Evolutionary conservation across 495 filamentous ascomycete species (phyloP).

Genomic region (Arthonia radiata): DNA sequence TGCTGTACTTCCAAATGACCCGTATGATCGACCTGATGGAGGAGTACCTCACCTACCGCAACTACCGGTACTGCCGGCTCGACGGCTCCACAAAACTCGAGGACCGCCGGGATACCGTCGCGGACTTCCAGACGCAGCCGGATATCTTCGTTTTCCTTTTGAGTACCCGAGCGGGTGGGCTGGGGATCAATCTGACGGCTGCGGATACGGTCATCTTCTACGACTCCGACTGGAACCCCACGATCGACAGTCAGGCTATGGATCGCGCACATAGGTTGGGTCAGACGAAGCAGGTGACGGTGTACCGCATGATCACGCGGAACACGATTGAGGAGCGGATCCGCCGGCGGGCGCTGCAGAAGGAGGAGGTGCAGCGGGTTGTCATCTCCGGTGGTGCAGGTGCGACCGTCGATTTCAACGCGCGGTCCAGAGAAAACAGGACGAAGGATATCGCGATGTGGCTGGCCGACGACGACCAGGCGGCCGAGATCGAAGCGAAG

Average conservation of each 20-base stretch:
- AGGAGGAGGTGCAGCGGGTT: slow-evolving; percentile 96
- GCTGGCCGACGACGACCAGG: slow-evolving; percentile 88
- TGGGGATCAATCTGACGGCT: slow-evolving; percentile 90
- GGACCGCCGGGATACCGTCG: slow-evolving; percentile 85
- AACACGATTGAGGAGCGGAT: slow-evolving; percentile 97
- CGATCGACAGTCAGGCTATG: slow-evolving; percentile 96
- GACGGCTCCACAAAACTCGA: slow-evolving; percentile 97
- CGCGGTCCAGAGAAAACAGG: slow-evolving; percentile 64
- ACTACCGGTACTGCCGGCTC: slow-evolving; percentile 92
- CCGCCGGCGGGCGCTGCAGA: slow-evolving; percentile 88
- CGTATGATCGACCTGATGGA: slow-evolving; percentile 99
- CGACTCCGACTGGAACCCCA: slow-evolving; percentile 98
- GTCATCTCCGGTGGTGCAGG: slow-evolving; percentile 82
- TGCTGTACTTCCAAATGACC: slow-evolving; percentile 99
- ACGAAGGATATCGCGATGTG: slow-evolving; percentile 94
- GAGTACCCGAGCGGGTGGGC: slow-evolving; percentile 84
- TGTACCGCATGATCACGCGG: slow-evolving; percentile 91
- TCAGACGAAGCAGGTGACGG: slow-evolving; percentile 85
- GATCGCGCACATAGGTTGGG: slow-evolving; percentile 94
- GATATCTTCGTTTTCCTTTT: slow-evolving; percentile 94
- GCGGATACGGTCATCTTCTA: slow-evolving; percentile 97
- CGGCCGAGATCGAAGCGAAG: slow-evolving; percentile 67
- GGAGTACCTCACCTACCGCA: slow-evolving; percentile 93
- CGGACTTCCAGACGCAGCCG: slow-evolving; percentile 78
- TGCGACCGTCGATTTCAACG: slow-evolving; percentile 78